Conservation (phyloP, 495 filamentous ascomycete species). For the Cercophora newfieldiana region DNA sequence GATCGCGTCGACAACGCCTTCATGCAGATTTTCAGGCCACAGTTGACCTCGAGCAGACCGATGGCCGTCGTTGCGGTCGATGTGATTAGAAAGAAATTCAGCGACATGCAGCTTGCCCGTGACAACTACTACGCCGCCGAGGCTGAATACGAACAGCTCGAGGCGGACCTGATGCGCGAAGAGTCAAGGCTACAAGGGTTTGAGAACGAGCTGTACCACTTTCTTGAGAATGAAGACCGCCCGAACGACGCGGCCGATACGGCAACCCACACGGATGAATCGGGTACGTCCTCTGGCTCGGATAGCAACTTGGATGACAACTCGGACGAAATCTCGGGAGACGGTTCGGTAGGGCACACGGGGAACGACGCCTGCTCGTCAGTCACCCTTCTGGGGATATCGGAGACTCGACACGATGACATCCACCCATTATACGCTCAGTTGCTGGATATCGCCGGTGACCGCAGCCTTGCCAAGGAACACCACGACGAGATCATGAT, state of each 20-base stretch:
- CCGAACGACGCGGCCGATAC: conserved; percentile 2
- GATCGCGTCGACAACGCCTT: conserved; percentile 30
- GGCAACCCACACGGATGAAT: background rate
- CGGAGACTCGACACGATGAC: conserved; percentile 26
- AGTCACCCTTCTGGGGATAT: conserved; percentile 32
- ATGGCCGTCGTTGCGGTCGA: conserved; percentile 14
- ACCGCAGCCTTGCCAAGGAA: conserved; percentile 32
- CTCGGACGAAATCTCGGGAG: conserved; percentile 7
- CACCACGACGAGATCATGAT: conserved; percentile 28
- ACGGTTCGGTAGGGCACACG: too few relatives aligned
- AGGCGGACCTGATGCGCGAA: conserved; percentile 24
- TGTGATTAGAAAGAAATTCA: conserved; percentile 18
- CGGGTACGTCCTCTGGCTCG: background rate
- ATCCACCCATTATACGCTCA: conserved; percentile 34
- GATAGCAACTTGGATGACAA: background rate
- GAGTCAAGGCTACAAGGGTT: conserved; percentile 25
- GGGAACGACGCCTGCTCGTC: conserved; percentile 20
- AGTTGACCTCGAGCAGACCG: conserved; percentile 16
- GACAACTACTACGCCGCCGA: conserved; percentile 30
- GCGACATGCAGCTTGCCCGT: conserved; percentile 27
- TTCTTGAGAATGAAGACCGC: background rate
- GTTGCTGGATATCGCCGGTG: conserved; percentile 29
- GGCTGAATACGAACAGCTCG: conserved; percentile 25
- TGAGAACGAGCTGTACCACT: conserved; percentile 24
- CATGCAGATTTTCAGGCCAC: conserved; percentile 30